These are phyloP conservation scores for Astragalus glycyphyllos DNA, from an alignment of 306 rosid genomes.

Conservation along the genomic window DNA sequence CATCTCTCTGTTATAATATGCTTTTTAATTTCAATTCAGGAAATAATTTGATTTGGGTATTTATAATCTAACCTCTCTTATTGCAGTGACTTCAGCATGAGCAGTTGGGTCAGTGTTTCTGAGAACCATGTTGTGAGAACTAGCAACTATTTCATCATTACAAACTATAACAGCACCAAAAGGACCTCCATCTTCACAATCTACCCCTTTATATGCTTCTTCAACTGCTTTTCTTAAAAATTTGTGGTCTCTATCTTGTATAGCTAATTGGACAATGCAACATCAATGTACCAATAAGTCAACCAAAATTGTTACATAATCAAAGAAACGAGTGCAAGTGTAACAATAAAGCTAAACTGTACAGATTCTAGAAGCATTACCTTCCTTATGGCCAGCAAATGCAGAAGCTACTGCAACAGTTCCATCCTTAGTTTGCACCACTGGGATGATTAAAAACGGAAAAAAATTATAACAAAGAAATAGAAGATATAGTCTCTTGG, in stretches of 20 bases:
- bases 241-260: slow-evolving; percentile 81
- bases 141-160: slow-evolving; percentile 75
- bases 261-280: slow-evolving; percentile 57
- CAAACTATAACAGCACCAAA: slow-evolving; percentile 85
- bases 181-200: slow-evolving; percentile 89
- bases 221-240: slow-evolving; percentile 82
- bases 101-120: slow-evolving; percentile 88
- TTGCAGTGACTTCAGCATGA: slow-evolving; percentile 93
- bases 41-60: neutral
- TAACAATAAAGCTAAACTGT: neutral
- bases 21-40: slow-evolving; percentile 2
- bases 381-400: slow-evolving; percentile 81
- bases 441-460: slow-evolving; percentile 42
- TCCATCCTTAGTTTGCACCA: slow-evolving; percentile 71
- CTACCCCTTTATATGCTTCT: slow-evolving; percentile 94
- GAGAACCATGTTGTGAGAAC: slow-evolving; percentile 86
- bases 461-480: neutral
- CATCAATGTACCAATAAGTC: no score
- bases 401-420: slow-evolving; percentile 86
- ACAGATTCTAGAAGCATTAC: slow-evolving; percentile 43
- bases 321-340: neutral
- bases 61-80: slow-evolving; percentile 78
- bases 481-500: neutral
- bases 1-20: slow-evolving; percentile 8
- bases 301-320: neutral